A percentile compares a stretch with the other conserved stretches of the same genome.
Evolutionary conservation across 352 stramenopile species (phyloP).

Genomic region (Phytophthora idaei): DNA sequence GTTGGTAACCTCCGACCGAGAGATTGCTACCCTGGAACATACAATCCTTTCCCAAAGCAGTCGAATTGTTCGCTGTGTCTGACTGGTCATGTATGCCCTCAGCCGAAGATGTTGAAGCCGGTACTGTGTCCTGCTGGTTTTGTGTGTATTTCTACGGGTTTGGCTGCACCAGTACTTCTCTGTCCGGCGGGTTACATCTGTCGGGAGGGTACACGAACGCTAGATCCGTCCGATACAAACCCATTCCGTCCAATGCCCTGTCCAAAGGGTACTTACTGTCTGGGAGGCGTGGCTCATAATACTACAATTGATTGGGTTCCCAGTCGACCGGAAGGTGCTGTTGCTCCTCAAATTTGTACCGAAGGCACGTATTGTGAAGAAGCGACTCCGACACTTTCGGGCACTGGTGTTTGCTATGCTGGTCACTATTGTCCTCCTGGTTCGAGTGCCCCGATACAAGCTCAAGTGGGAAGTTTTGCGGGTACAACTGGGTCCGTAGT

Average conservation of each 20-base stretch:
- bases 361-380: constrained; percentile 96
- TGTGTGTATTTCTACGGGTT: constrained; percentile 93
- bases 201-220: constrained; percentile 88
- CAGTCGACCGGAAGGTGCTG: constrained; percentile 73
- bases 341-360: constrained; percentile 92
- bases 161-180: constrained; percentile 90
- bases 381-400: constrained; percentile 78
- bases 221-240: constrained; percentile 86
- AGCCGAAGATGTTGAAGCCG: constrained; percentile 73
- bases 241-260: constrained; percentile 88
- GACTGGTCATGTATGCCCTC: constrained; percentile 93
- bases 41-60: constrained; percentile 80
- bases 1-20: constrained; percentile 93
- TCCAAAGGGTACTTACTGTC: constrained; percentile 93
- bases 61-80: constrained; percentile 95
- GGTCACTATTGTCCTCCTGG: constrained; percentile 97
- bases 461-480: constrained; percentile 93
- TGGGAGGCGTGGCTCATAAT: constrained; percentile 94
- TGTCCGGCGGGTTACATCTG: constrained; percentile 97
- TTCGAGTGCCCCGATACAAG: constrained; percentile 85
- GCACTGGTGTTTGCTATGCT: constrained; percentile 89
- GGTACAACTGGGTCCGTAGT: constrained; percentile 88
- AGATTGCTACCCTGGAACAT: constrained; percentile 95
- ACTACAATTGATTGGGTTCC: constrained; percentile 93
- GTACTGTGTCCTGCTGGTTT: constrained; percentile 94